Evolutionary conservation across 2,329 filamentous ascomycete genomes (phyloP).

Genomic region (Thyridium curvatum): DNA sequence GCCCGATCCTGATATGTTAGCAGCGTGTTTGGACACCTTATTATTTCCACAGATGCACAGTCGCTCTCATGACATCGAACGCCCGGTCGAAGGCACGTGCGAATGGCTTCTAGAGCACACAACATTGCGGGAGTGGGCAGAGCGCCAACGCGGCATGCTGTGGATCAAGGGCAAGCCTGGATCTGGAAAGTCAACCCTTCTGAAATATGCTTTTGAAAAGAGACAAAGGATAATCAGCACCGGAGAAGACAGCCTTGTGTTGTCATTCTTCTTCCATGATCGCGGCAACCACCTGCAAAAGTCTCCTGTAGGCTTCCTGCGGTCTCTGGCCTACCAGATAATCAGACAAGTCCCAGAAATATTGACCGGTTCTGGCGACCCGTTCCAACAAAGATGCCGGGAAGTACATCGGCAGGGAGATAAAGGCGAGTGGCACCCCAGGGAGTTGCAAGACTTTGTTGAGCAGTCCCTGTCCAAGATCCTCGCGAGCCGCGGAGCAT

Average conservation of each 20-base stretch:
- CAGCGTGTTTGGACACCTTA: slow-evolving; percentile 23
- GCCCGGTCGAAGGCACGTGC: slow-evolving; percentile 18
- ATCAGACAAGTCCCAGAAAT: slow-evolving; percentile 15
- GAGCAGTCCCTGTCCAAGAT: slow-evolving; percentile 11
- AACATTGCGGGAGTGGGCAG: slow-evolving; percentile 6
- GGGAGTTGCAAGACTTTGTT: slow-evolving; percentile 14
- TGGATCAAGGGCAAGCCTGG: slow-evolving; percentile 35
- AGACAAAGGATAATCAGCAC: slow-evolving; percentile 8
- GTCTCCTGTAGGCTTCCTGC: slow-evolving; percentile 23
- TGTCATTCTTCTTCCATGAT: slow-evolving; percentile 28
- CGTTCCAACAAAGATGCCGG: too few species aligned
- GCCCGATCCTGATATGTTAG: slow-evolving; percentile 6
- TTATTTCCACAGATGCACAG: slow-evolving; percentile 19
- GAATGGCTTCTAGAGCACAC: slow-evolving; percentile 22
- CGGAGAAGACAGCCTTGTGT: slow-evolving; percentile 8
- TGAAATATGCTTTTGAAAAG: slow-evolving; percentile 24
- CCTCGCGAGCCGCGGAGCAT: slow-evolving; percentile 11
- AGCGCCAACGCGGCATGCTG: slow-evolving; percentile 12
- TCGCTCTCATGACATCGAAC: slow-evolving; percentile 16
- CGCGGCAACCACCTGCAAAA: slow-evolving; percentile 23
- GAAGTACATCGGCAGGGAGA: too few species aligned
- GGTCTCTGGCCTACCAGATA: slow-evolving; percentile 25
- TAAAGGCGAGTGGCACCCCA: slow-evolving; percentile 13
- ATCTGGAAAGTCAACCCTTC: slow-evolving; percentile 31
- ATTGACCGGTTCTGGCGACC: too few species aligned